phyloP scores from a whole-genome alignment of 2,329 filamentous ascomycete genomes.

The Penicillium sp. region DNA sequence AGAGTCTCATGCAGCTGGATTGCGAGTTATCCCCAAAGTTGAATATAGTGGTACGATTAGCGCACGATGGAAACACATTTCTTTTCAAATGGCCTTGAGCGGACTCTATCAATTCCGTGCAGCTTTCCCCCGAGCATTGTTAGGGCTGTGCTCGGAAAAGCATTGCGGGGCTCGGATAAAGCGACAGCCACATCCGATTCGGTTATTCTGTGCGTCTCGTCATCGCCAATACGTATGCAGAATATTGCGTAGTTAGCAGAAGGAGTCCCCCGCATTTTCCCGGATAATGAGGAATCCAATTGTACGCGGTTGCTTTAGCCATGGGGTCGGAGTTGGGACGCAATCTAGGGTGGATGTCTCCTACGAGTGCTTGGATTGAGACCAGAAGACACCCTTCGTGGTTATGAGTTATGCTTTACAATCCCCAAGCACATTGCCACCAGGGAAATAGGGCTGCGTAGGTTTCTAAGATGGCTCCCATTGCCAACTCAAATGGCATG shows the following conservation, averaged over 20 bases:
- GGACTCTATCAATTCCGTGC: not conserved
- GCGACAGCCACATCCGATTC: not conserved
- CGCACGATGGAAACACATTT: not conserved
- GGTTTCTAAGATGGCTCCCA: too few relatives aligned
- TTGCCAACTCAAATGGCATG: too few relatives aligned
- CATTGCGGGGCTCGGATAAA: constrained; percentile 12
- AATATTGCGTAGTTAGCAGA: not conserved
- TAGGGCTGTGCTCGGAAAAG: constrained; percentile 14
- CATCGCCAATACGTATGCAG: too few relatives aligned
- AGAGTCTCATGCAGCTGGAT: not conserved
- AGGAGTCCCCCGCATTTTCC: not conserved
- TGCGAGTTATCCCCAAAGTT: not conserved
- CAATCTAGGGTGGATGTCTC: not conserved
- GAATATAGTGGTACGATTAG: not conserved
- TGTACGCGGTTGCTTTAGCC: not conserved
- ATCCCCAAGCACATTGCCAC: too few relatives aligned
- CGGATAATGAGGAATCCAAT: not conserved
- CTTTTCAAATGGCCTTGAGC: not conserved
- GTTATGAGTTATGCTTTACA: not conserved
- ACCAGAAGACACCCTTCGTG: not conserved
- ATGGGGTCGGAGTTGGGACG: too few relatives aligned
- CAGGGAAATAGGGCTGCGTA: too few relatives aligned
- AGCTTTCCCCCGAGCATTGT: not conserved
- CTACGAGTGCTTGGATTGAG: too few relatives aligned
- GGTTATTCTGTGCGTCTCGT: not conserved